These are phyloP conservation scores for Colletotrichum coccodes DNA, from an alignment of 2,329 filamentous ascomycete genomes.

Conservation along the genomic window DNA sequence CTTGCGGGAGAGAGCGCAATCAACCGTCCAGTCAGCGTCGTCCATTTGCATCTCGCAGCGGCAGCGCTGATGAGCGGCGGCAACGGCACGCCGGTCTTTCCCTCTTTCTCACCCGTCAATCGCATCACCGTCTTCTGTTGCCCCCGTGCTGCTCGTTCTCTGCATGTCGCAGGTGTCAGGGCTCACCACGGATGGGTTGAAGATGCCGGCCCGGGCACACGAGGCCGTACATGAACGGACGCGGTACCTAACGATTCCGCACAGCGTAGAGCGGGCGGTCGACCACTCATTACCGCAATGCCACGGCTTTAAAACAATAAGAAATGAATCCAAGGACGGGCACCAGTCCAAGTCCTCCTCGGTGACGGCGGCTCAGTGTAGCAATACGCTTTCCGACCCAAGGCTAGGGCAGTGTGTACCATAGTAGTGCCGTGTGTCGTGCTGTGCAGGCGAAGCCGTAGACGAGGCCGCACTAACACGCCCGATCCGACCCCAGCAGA, in stretches of 20 bases:
- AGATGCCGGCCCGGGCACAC: not conserved
- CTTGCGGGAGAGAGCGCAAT: not conserved
- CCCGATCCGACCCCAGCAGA: conserved; percentile 12
- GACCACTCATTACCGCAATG: not conserved
- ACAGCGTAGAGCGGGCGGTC: not conserved
- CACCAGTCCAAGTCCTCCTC: conserved; percentile 8
- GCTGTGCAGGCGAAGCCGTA: not conserved
- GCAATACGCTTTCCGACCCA: not conserved
- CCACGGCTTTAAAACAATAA: conserved; percentile 12
- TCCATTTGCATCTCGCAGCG: conserved; percentile 14
- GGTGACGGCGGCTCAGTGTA: conserved; percentile 27
- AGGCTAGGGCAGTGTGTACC: not conserved
- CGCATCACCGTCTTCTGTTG: not conserved
- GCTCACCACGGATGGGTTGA: not conserved
- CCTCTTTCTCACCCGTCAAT: not conserved
- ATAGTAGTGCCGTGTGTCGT: too few species aligned
- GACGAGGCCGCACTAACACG: conserved; percentile 13
- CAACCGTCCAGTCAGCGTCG: conserved; percentile 1
- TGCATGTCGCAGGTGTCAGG: conserved; percentile 1
- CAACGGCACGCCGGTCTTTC: not conserved
- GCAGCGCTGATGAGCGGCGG: conserved; percentile 6
- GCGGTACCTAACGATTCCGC: not conserved
- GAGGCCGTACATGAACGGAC: not conserved
- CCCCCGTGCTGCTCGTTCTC: not conserved
- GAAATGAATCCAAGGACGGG: conserved; percentile 17